Evolutionary conservation across 2,329 filamentous ascomycete genomes (phyloP).

Genomic region (Cercospora janseana): DNA sequence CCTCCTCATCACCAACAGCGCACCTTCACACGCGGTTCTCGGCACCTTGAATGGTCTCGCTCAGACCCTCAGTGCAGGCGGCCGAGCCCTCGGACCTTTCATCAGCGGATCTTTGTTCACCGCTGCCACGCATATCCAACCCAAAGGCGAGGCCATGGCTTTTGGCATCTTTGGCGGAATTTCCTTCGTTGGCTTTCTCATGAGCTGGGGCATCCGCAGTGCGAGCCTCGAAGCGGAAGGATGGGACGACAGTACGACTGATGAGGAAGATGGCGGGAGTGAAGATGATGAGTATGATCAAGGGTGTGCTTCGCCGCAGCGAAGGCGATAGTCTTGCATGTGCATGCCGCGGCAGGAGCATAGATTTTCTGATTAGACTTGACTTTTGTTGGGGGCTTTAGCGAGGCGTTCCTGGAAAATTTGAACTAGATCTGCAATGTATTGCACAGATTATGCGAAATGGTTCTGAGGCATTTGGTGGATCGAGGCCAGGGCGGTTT

Average conservation of each 20-base stretch:
- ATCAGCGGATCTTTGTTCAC: constrained; percentile 85
- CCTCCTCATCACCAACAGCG: constrained; percentile 88
- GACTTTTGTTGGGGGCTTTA: too few relatives aligned
- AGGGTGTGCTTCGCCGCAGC: constrained; percentile 18
- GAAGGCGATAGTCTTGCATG: constrained; percentile 9
- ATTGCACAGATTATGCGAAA: too few relatives aligned
- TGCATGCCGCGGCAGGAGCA: too few relatives aligned
- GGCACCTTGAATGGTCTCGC: constrained; percentile 91
- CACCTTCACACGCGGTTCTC: constrained; percentile 78
- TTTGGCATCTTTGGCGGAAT: constrained; percentile 88
- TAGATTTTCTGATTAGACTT: too few relatives aligned
- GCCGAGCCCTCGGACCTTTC: constrained; percentile 83
- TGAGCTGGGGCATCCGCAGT: constrained; percentile 75
- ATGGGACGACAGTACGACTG: constrained; percentile 47
- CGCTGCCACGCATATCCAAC: constrained; percentile 67
- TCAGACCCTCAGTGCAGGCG: constrained; percentile 87
- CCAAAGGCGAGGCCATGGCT: constrained; percentile 78
- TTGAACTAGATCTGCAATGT: too few relatives aligned
- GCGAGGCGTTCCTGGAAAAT: too few relatives aligned
- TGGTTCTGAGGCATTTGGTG: too few relatives aligned
- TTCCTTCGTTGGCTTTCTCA: constrained; percentile 73
- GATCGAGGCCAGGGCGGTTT: too few relatives aligned
- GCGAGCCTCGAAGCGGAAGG: constrained; percentile 58
- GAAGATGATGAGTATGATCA: constrained; percentile 5
- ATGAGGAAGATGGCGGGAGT: constrained; percentile 44